Conservation (phyloP, 768 basidiomycete species). For the Clitopilus passeckerianus region DNA sequence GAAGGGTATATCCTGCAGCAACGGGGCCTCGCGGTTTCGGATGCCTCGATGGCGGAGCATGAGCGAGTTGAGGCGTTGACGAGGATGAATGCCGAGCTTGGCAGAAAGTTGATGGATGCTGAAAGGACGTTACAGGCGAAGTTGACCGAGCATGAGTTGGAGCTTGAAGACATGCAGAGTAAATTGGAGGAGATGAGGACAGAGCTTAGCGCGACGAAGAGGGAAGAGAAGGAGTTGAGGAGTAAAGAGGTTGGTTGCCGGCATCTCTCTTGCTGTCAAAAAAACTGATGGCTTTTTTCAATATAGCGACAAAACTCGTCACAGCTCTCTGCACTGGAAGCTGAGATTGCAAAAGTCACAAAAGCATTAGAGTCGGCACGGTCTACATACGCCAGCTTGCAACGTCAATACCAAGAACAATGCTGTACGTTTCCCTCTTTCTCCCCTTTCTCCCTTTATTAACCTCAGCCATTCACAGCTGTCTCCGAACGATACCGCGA, state of each 20-base stretch:
- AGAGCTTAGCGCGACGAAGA: conserved; percentile 75
- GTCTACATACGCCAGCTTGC: conserved; percentile 67
- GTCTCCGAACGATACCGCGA: conserved; percentile 78
- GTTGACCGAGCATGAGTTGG: conserved; percentile 73
- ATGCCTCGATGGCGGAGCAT: conserved; percentile 64
- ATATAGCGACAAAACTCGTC: conserved; percentile 55
- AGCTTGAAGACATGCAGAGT: conserved; percentile 75
- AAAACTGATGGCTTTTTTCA: conserved; percentile 1
- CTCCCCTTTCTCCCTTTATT: not conserved
- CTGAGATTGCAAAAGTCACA: conserved; percentile 72
- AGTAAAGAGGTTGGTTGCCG: conserved; percentile 76
- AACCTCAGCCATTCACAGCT: conserved; percentile 31
- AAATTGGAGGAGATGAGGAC: conserved; percentile 72
- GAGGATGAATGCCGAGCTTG: conserved; percentile 70
- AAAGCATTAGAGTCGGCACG: conserved; percentile 72
- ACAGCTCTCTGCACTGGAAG: conserved; percentile 69
- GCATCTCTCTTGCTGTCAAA: too few species aligned
- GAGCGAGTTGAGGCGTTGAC: conserved; percentile 72
- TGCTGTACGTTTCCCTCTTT: conserved; percentile 47
- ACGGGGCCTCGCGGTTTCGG: conserved; percentile 53
- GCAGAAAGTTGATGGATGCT: conserved; percentile 68
- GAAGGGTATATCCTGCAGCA: conserved; percentile 15
- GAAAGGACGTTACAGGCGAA: conserved; percentile 64
- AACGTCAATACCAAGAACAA: conserved; percentile 89
- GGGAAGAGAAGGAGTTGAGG: conserved; percentile 91